A percentile compares a stretch with the other conserved stretches of the same genome.
Evolutionary conservation across 106 monocot genomes (phyloP).

Genomic region (Allium sativum): DNA sequence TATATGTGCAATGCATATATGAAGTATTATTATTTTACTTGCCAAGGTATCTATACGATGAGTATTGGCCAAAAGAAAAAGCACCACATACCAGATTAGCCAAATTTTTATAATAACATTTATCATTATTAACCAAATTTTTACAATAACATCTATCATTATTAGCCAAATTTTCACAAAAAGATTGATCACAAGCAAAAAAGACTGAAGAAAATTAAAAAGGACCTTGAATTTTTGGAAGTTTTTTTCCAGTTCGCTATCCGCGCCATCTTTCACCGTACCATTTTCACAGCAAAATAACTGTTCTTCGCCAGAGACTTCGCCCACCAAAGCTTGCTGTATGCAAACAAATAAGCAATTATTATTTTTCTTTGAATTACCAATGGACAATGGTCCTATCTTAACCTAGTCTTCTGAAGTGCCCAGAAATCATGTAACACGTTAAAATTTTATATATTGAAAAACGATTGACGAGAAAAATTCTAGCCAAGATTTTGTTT

Average conservation of each 20-base stretch:
- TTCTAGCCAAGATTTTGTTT: too few species aligned
- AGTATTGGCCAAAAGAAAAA: neutral
- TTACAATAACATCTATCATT: neutral
- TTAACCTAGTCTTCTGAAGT: too few species aligned
- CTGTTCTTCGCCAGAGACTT: slow-evolving; percentile 71
- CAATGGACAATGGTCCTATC: neutral
- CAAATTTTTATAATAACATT: neutral
- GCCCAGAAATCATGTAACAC: too few species aligned
- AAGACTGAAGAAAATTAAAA: neutral
- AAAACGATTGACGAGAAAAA: too few species aligned
- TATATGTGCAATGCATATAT: too few species aligned
- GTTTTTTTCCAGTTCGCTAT: slow-evolving; percentile 63
- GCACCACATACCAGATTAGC: neutral
- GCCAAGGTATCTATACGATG: neutral
- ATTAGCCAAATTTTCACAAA: neutral
- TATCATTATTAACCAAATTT: neutral
- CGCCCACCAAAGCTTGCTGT: slow-evolving; percentile 96
- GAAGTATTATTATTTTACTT: neutral
- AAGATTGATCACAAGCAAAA: neutral
- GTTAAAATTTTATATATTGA: too few species aligned
- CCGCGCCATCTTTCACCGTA: slow-evolving; percentile 26
- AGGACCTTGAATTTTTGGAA: slow-evolving; percentile 50
- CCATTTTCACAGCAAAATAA: slow-evolving; percentile 51
- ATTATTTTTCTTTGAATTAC: neutral
- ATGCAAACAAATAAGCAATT: slow-evolving; percentile 12